phyloP scores from a whole-genome alignment of 1,139 yeast genomes.

The Pichia cactophila region DNA sequence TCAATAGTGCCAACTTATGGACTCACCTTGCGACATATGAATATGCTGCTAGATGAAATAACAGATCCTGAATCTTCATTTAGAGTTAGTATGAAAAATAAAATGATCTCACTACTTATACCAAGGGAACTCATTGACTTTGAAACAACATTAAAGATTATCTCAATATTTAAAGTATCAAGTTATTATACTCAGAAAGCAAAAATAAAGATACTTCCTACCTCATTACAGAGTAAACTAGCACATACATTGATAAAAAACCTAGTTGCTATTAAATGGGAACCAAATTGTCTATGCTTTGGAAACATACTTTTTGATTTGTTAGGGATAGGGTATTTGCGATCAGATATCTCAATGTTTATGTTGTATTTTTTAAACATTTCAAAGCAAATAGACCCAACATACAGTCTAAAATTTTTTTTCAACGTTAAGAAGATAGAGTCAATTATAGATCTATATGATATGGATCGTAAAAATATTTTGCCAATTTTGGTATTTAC shows the following conservation, averaged over 20 bases:
- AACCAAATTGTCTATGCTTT: constrained; percentile 15
- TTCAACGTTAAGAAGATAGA: constrained; percentile 19
- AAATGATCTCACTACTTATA: constrained; percentile 14
- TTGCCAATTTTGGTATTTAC: constrained; percentile 16
- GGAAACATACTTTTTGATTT: constrained; percentile 21
- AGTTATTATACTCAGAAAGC: constrained; percentile 12
- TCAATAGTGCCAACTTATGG: constrained; percentile 24
- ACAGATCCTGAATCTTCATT: constrained; percentile 14
- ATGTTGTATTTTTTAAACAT: constrained; percentile 16
- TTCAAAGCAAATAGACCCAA: constrained; percentile 16
- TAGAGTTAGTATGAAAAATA: constrained; percentile 12
- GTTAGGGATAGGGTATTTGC: constrained; percentile 23
- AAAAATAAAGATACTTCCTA: constrained; percentile 11
- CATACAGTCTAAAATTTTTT: constrained; percentile 17
- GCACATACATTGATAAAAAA: constrained; percentile 17
- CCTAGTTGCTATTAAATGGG: constrained; percentile 19
- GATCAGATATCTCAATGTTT: constrained; percentile 16
- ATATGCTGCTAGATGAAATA: constrained; percentile 17
- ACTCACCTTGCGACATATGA: constrained; percentile 15
- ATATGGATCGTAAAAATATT: constrained; percentile 15
- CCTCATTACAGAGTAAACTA: constrained; percentile 14
- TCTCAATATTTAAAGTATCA: constrained; percentile 19
- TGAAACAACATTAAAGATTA: constrained; percentile 15
- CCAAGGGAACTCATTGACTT: constrained; percentile 22
- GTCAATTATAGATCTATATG: constrained; percentile 18